Evolutionary conservation across 176 grass and related monocot species (phyloP), one percentile per base, ranked within the genome.

Genomic region (Oryza meyeriana): DNA sequence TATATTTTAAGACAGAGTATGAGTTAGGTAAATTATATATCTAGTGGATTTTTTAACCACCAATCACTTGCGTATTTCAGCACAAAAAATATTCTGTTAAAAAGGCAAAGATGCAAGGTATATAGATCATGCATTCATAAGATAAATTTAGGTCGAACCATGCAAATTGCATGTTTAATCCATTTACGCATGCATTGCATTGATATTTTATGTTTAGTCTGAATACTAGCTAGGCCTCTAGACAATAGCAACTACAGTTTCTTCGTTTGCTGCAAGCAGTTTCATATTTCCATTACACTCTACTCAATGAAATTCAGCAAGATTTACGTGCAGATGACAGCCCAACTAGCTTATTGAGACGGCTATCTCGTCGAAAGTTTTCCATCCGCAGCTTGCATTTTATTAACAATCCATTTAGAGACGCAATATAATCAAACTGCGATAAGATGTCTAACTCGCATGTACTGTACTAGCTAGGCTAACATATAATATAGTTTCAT

Each of bases 151-250:
- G 39, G 44, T 28, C 52, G 44, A 52, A 74, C 4, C 0, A 7
- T 52, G 18, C 44, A 7, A 22, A 52, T 22, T 52, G 48, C 48
- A 52, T 52, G 6, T 52, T 52, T 22, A 52, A 52, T 52, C 48
- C 48, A 7, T 52, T 52, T 22, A 22, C 22, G 48, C 48, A 22
- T 22, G 48, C 18, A 6, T 12, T 57, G 30, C 2, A n/a, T 24
- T 44, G 52, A 44, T 62, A 81, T 81, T 81, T 44, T 48, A 72
- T 81, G 79, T 81, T 30, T 61, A 74, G 31, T 20, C 35, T 39
- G 25, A 30, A 48, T 29, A 40, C 25, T 22, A 40, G 38, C 32
- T 44, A 34, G n/a, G 16, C 24, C 9, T 61, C 22, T 1, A 58
- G 4, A 52, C 29, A 38, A 59, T 11, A 70, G 5, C 64, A 70